Evolutionary conservation across 345 rosid species (phyloP), one percentile per base, ranked within the genome.

Genomic region (Arabidopsis suecica): DNA sequence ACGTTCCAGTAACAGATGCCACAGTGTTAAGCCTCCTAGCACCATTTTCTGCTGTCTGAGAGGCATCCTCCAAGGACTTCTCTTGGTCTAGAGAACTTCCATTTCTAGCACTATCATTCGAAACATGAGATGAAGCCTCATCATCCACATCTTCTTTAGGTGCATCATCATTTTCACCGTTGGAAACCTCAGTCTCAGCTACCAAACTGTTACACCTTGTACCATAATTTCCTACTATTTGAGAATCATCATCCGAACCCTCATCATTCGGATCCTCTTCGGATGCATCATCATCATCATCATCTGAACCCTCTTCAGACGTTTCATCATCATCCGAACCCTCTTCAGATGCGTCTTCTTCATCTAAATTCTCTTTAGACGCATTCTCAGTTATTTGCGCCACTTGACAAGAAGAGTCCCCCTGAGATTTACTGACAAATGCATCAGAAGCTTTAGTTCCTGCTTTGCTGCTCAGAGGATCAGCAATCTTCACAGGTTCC

Each of bases 181-280:
- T 54, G 59, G 68, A 59, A 8, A 58, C 57, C 37, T 22, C 66
- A 65, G 40, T 36, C 38, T 42, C 48, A 20, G 65, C 7, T 30
- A 30, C 9, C 32, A 69, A 44, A 41, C 2, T 56, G 41, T 25
- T 53, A 25, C 16, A 12, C 7, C 32, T 50, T 50, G 4, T 50
- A 10, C 34, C 58, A 54, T 12, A 16, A 25, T 25, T 25, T 13
- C 3, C 33, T 25, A 5, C 34, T 13, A 7, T 53, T 25, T 5
- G 16, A 53, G 58, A 53, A 23, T 37, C 61, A 61, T 65, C 28
- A 18, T 45, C 69, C 5, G 9, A 5, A 65, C 16, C 49, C 12
- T 65, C 57, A 33, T 36, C 38, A 25, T 14, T 25, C 5, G 20
- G 32, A 53, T 48, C n/a, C 22, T 69, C n/a, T 68, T 30, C 22